phyloP scores from a whole-genome alignment of 805 yeast species.

The Ogataea haglerorum region DNA sequence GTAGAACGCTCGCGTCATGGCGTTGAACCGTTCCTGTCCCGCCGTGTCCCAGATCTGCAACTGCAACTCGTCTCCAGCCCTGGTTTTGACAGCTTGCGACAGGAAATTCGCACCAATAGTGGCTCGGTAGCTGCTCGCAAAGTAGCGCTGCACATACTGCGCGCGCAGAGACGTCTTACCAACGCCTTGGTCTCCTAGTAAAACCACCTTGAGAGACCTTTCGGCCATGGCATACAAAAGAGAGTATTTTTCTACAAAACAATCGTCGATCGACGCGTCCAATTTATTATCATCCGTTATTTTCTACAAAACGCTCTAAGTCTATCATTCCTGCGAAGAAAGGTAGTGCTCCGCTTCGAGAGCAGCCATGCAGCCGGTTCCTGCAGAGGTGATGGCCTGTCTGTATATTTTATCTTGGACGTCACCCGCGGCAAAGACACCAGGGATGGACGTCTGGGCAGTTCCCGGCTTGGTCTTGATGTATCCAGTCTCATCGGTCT shows the following conservation, averaged over 20 bases:
- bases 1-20: slow-evolving; percentile 52
- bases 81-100: slow-evolving; percentile 36
- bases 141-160: slow-evolving; percentile 52
- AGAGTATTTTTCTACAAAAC: background rate
- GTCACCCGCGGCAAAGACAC: slow-evolving; percentile 98
- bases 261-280: slow-evolving; percentile 7
- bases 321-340: slow-evolving; percentile 43
- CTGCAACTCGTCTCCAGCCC: slow-evolving; percentile 28
- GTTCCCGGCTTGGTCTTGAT: slow-evolving; percentile 88
- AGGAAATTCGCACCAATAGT: slow-evolving; percentile 59
- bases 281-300: background rate
- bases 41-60: slow-evolving; percentile 89
- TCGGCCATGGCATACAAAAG: slow-evolving; percentile 3
- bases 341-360: slow-evolving; percentile 86
- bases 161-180: slow-evolving; percentile 57
- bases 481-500: slow-evolving; percentile 86
- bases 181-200: slow-evolving; percentile 57
- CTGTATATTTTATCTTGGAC: slow-evolving; percentile 96
- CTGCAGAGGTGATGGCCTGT: slow-evolving; percentile 99
- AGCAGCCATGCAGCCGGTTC: slow-evolving; percentile 99
- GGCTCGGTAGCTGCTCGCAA: slow-evolving; percentile 54
- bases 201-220: slow-evolving; percentile 43
- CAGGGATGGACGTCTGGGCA: slow-evolving; percentile 77
- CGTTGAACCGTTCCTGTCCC: slow-evolving; percentile 87
- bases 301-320: slow-evolving; percentile 3